These are phyloP conservation scores for Primulina eburnea DNA, from an alignment of 257 asterid genomes.

Conservation along the genomic window DNA sequence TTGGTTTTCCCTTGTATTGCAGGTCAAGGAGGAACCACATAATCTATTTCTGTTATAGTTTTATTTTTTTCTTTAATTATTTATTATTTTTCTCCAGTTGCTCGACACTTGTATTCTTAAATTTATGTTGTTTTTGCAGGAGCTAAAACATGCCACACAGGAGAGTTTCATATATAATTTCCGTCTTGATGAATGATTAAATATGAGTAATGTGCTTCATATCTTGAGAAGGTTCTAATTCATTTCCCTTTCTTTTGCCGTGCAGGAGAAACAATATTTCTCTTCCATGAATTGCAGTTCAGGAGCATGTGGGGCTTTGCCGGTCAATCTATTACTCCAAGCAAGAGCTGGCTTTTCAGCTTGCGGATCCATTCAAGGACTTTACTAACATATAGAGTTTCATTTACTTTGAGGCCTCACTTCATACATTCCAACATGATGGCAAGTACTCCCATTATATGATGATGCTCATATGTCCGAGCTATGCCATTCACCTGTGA, in stretches of 20 bases:
- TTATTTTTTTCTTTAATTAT: conserved; percentile 13
- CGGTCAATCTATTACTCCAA: background rate
- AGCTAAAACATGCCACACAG: conserved; percentile 37
- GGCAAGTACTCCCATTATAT: background rate
- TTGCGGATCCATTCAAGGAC: background rate
- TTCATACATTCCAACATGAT: background rate
- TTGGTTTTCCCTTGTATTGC: conserved; percentile 30
- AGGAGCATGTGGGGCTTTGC: conserved; percentile 14
- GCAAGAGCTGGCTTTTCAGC: conserved; percentile 1
- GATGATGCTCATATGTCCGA: background rate
- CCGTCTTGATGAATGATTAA: conserved; percentile 25
- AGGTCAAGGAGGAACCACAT: conserved; percentile 38
- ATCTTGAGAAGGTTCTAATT: conserved; percentile 21
- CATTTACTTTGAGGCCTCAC: conserved; percentile 3
- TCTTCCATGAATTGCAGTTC: conserved; percentile 22
- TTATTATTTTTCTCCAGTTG: conserved; percentile 22
- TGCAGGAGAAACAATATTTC: conserved; percentile 28
- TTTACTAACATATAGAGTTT: conserved; percentile 12
- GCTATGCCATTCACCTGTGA: background rate
- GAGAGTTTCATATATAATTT: conserved; percentile 43
- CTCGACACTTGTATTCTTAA: conserved; percentile 30
- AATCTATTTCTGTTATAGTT: conserved; percentile 16
- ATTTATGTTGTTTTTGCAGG: conserved; percentile 65
- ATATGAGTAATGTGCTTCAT: conserved; percentile 8
- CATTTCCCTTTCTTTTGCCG: background rate